Conservation (phyloP, 2,329 filamentous ascomycete genomes). For the Trichoderma asperellum region DNA sequence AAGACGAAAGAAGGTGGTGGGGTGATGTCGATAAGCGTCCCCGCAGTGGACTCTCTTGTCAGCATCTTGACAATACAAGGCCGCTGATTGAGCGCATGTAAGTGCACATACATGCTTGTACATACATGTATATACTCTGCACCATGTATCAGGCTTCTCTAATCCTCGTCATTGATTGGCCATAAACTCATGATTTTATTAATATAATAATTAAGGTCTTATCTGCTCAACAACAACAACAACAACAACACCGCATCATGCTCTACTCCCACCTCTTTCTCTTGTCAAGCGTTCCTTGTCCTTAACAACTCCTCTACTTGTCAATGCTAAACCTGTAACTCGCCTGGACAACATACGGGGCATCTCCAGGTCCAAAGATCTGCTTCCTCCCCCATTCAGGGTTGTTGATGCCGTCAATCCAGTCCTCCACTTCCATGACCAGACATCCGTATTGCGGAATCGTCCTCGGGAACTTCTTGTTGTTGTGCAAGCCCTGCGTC, state of each 20-base stretch:
- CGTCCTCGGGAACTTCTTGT: conserved; percentile 59
- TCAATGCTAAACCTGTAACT: conserved; percentile 61
- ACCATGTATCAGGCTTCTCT: not conserved
- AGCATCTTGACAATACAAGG: not conserved
- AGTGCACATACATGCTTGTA: not conserved
- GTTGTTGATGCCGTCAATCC: conserved; percentile 91
- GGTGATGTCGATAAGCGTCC: conserved; percentile 9
- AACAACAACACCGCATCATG: not conserved
- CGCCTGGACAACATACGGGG: conserved; percentile 65
- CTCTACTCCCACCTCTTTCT: not conserved
- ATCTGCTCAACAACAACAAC: not conserved
- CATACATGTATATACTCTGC: too few species aligned
- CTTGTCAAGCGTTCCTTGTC: not conserved
- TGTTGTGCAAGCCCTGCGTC: conserved; percentile 66
- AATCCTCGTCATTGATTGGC: not conserved
- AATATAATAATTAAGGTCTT: not conserved
- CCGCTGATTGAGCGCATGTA: not conserved
- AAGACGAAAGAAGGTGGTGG: not conserved
- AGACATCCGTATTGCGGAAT: conserved; percentile 81
- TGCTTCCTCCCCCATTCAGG: conserved; percentile 82
- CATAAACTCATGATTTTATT: not conserved
- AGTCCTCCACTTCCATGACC: conserved; percentile 91
- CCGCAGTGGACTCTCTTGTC: not conserved
- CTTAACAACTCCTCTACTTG: not conserved
- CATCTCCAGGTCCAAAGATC: conserved; percentile 61